phyloP scores from a whole-genome alignment of 805 yeast genomes.

The Lachancea kluyveri region DNA sequence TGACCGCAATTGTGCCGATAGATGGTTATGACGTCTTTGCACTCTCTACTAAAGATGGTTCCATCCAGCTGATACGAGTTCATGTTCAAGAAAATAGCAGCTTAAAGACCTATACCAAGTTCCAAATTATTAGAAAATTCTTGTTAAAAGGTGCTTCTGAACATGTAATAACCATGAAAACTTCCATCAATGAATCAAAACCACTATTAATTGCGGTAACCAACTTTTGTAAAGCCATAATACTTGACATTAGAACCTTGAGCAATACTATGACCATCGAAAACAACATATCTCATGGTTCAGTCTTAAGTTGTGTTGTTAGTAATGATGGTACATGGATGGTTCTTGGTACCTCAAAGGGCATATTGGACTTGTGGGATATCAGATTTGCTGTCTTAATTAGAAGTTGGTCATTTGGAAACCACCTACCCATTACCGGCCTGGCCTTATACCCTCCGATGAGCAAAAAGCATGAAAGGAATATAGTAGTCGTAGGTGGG shows the following conservation, averaged over 20 bases:
- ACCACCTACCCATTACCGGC: conserved; percentile 43
- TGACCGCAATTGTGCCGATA: conserved; percentile 47
- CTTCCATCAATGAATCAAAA: conserved; percentile 34
- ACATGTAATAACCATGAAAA: conserved; percentile 39
- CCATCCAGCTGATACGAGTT: conserved; percentile 33
- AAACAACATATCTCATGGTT: conserved; percentile 61
- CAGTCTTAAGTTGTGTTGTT: conserved; percentile 52
- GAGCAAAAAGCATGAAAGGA: conserved; percentile 34
- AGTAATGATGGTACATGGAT: conserved; percentile 56
- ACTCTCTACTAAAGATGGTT: conserved; percentile 38
- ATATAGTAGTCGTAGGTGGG: conserved; percentile 57
- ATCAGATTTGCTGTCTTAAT: conserved; percentile 56
- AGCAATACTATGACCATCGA: conserved; percentile 35
- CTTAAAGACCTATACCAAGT: conserved; percentile 9
- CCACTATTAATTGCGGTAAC: conserved; percentile 48
- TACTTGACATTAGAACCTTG: conserved; percentile 56
- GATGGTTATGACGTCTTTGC: conserved; percentile 52
- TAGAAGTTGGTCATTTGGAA: conserved; percentile 55
- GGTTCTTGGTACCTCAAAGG: conserved; percentile 67
- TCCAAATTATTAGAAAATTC: conserved; percentile 21
- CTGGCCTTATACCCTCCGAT: conserved; percentile 36
- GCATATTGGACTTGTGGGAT: conserved; percentile 79
- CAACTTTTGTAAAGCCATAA: conserved; percentile 43
- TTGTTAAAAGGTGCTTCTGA: conserved; percentile 30
- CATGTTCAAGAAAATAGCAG: conserved; percentile 20